Conservation (phyloP, 2,329 filamentous ascomycete species). For the Aspergillus uvarum region DNA sequence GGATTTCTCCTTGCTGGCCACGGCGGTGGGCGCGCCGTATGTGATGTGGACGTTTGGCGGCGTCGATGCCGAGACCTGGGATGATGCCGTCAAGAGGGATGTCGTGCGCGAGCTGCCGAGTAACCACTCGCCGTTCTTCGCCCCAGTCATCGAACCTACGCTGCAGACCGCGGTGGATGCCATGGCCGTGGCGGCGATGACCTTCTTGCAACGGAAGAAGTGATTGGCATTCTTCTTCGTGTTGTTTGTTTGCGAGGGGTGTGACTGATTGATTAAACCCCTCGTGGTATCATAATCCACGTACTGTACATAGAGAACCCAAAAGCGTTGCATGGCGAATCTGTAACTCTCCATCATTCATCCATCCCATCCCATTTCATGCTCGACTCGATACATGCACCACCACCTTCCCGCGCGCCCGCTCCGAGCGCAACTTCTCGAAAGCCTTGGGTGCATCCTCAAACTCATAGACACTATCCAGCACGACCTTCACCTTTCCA, state of each 20-base stretch:
- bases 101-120: conserved; percentile 51
- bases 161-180: conserved; percentile 53
- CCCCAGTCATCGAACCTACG: conserved; percentile 57
- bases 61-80: conserved; percentile 49
- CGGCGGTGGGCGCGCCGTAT: conserved; percentile 49
- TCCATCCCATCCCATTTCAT: background rate
- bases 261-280: too few species aligned
- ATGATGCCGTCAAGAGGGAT: conserved; percentile 49
- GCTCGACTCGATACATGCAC: conserved; percentile 34
- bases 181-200: conserved; percentile 52
- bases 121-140: conserved; percentile 60
- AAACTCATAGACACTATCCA: conserved; percentile 58
- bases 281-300: background rate
- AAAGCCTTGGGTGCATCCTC: conserved; percentile 59
- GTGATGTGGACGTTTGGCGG: conserved; percentile 60
- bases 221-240: background rate
- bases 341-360: background rate
- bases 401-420: conserved; percentile 61
- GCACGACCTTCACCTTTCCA: conserved; percentile 57
- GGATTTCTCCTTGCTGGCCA: conserved; percentile 58
- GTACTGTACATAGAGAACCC: background rate
- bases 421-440: conserved; percentile 57
- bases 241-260: background rate
- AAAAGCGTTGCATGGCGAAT: background rate
- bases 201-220: conserved; percentile 22